Percentiles rank a stretch among this genome's conserved stretches.
phyloP scores from a whole-genome alignment of 257 asterid species.

The Solanum pennellii region DNA sequence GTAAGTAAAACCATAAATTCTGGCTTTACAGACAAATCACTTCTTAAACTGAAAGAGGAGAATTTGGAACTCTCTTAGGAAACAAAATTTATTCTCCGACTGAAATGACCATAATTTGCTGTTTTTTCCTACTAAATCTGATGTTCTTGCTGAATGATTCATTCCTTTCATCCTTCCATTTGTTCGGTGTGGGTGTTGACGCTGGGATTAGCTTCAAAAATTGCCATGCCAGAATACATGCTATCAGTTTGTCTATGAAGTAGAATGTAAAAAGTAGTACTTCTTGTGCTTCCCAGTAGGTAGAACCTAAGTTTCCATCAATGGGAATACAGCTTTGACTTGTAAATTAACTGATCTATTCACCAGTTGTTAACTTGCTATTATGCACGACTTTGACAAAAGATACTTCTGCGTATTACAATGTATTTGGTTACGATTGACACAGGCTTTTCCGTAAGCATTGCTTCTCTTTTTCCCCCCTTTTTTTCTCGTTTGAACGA shows the following conservation, averaged over 20 bases:
- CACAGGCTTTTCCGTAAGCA: background rate
- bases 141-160: background rate
- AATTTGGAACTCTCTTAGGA: background rate
- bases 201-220: background rate
- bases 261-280: background rate
- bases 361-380: background rate
- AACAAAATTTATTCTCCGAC: background rate
- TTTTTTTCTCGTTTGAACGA: background rate
- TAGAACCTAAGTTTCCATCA: background rate
- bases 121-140: background rate
- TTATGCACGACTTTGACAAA: background rate
- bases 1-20: constrained; percentile 16
- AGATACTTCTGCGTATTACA: background rate
- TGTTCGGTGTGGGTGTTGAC: background rate
- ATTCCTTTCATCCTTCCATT: background rate
- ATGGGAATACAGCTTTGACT: background rate
- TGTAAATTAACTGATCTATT: background rate
- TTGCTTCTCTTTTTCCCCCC: background rate
- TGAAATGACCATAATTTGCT: background rate
- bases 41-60: background rate
- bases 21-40: background rate
- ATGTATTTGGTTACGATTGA: background rate
- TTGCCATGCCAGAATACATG: background rate
- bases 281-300: background rate
- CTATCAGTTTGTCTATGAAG: background rate